phyloP scores from a whole-genome alignment of 148 eudicot genomes.

The Rheum nobile region DNA sequence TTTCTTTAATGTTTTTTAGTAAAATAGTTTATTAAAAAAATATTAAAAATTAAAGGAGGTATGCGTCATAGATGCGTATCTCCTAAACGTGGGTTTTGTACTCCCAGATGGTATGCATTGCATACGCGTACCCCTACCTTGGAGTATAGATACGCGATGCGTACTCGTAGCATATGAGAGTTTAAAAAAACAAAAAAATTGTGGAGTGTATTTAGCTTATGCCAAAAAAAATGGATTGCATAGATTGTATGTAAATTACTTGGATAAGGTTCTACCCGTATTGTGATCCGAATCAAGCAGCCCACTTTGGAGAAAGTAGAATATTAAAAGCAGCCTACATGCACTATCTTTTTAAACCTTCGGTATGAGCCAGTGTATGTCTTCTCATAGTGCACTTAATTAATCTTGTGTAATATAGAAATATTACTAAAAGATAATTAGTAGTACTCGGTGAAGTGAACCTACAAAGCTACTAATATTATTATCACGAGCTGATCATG shows the following conservation, averaged over 20 bases:
- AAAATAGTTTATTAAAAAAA: too few species aligned
- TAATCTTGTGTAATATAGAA: not conserved
- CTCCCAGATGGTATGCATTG: too few species aligned
- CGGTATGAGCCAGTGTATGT: not conserved
- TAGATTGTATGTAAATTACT: not conserved
- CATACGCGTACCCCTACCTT: too few species aligned
- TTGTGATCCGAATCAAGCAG: not conserved
- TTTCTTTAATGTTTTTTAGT: too few species aligned
- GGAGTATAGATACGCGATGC: too few species aligned
- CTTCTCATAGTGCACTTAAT: slow-evolving; percentile 4
- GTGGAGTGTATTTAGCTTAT: too few species aligned
- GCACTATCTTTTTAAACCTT: not conserved
- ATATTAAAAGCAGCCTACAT: not conserved
- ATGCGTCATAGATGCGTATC: too few species aligned
- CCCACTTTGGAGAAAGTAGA: not conserved
- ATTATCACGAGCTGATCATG: not conserved
- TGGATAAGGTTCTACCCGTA: not conserved
- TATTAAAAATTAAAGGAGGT: too few species aligned
- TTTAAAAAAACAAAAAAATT: too few species aligned
- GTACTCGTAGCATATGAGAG: too few species aligned
- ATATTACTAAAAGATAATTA: not conserved
- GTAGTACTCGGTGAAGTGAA: not conserved
- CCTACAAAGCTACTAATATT: not conserved
- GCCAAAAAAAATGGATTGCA: not conserved
- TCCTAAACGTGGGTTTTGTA: too few species aligned